These are phyloP conservation scores for Candida mattraensis DNA, from an alignment of 805 yeast genomes.

Conservation along the genomic window DNA sequence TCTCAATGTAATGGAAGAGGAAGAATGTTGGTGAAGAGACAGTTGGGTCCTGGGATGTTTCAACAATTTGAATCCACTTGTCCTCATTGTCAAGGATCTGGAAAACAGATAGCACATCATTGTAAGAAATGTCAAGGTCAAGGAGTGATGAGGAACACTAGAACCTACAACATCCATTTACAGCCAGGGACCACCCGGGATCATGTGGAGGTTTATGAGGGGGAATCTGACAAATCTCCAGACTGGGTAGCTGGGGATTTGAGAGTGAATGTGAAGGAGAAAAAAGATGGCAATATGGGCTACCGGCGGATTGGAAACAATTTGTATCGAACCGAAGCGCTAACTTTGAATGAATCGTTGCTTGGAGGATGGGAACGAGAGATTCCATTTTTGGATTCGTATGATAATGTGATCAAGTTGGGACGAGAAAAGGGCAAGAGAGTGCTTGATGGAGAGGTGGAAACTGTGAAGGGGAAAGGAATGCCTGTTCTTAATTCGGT, in stretches of 20 bases:
- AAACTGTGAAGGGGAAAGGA: slow-evolving; percentile 71
- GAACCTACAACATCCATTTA: slow-evolving; percentile 61
- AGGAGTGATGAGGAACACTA: slow-evolving; percentile 55
- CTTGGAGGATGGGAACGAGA: slow-evolving; percentile 78
- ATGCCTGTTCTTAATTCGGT: slow-evolving; percentile 68
- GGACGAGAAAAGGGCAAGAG: slow-evolving; percentile 50
- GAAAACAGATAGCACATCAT: slow-evolving; percentile 58
- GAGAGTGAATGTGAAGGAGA: slow-evolving; percentile 59
- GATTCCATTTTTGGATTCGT: slow-evolving; percentile 65
- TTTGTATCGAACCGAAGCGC: slow-evolving; percentile 77
- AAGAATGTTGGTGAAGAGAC: slow-evolving; percentile 58
- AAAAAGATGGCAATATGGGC: slow-evolving; percentile 62
- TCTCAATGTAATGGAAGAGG: slow-evolving; percentile 76
- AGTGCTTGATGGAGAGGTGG: slow-evolving; percentile 69
- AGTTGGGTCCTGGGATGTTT: slow-evolving; percentile 86
- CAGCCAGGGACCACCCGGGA: slow-evolving; percentile 71
- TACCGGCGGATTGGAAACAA: slow-evolving; percentile 76
- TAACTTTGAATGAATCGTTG: slow-evolving; percentile 70
- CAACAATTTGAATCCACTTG: slow-evolving; percentile 82
- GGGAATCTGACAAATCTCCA: slow-evolving; percentile 84
- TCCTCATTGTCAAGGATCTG: slow-evolving; percentile 78
- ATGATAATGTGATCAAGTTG: slow-evolving; percentile 45
- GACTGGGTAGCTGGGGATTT: slow-evolving; percentile 83
- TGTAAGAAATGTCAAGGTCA: slow-evolving; percentile 74
- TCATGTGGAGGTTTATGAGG: slow-evolving; percentile 56